Base-by-base conservation (phyloP, 1,284 basidiomycete species). In the Apiotrichum akiyoshidainum region DNA sequence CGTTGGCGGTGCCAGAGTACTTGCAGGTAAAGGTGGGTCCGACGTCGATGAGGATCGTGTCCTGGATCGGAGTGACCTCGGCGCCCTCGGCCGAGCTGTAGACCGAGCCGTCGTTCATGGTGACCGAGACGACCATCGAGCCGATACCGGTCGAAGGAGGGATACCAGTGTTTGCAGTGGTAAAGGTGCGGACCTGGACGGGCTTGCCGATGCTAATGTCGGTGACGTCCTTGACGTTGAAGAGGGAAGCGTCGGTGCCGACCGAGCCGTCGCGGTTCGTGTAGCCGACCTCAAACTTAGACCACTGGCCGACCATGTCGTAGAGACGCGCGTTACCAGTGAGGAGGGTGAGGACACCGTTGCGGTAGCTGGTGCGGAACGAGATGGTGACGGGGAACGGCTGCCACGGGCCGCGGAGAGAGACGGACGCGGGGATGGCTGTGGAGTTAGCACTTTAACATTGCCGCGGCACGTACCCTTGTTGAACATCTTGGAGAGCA, bases 361-460 rank as follows among this genome's bases (percentile, higher is more conserved):
- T 55, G 16, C 60, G 57, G 21, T 59, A 34, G 31, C 42, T 13
- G 19, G 53, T 44, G 19, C 41, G 35, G 37, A 55, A 53, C 7
- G 56, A 50, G 8, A 50, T n/a, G 14, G 56, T 44, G 13, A 65
- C 54, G 14, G 61, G 57, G 53, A 52, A 63, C 2, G 61, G 61
- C 6, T 34, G 41, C 7, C 63, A 16, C 16, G 58, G 56, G 10
- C 52, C 46, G n/a, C 35, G 47, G 41, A 65, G 57, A 4, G 47
- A 34, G 6, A 57, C 57, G 3, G 51, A 41, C 1, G 58, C 47
- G 6, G 64, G 64, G 14, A 63, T 54, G 10, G 56, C 62, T 60
- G 6, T 10, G 2, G 13, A 34, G 46, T 5, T 21, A 40, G 7
- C 4, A 3, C 40, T 19, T 16, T 16, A 4, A 41, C 9, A 31